These are phyloP conservation scores for Evernia prunastri DNA, from an alignment of 495 filamentous ascomycete genomes.

Conservation along the genomic window DNA sequence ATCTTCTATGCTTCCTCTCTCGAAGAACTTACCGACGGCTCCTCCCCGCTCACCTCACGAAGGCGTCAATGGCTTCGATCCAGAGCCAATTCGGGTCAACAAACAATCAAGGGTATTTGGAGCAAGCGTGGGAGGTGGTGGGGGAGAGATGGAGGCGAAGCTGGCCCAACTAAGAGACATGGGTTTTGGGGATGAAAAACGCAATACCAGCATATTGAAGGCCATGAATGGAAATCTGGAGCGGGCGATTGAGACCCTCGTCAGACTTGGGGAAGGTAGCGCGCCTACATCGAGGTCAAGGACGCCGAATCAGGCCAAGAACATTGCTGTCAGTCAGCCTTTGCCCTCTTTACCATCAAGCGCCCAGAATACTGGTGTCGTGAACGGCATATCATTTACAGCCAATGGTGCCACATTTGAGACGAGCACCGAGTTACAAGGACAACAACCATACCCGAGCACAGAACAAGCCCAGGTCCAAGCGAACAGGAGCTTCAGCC, in stretches of 20 bases:
- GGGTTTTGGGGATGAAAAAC: slow-evolving; percentile 82
- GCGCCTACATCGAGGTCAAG: slow-evolving; percentile 37
- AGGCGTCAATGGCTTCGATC: slow-evolving; percentile 21
- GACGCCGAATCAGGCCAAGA: slow-evolving; percentile 30
- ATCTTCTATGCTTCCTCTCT: slow-evolving; percentile 59
- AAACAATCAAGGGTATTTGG: slow-evolving; percentile 63
- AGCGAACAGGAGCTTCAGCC: slow-evolving; percentile 5
- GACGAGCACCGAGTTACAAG: slow-evolving; percentile 4
- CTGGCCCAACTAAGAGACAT: slow-evolving; percentile 75
- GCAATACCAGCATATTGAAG: slow-evolving; percentile 72
- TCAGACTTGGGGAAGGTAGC: slow-evolving; percentile 66
- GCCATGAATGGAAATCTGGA: slow-evolving; percentile 77
- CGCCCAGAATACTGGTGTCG: slow-evolving; percentile 12
- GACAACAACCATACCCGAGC: slow-evolving; percentile 10
- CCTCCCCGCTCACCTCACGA: slow-evolving; percentile 29
- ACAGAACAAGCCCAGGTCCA: slow-evolving; percentile 6
- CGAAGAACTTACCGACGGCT: slow-evolving; percentile 32
- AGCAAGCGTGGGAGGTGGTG: slow-evolving; percentile 53
- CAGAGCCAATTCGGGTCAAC: slow-evolving; percentile 35
- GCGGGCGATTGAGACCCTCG: slow-evolving; percentile 72
- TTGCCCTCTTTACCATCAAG: slow-evolving; percentile 7
- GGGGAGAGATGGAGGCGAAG: slow-evolving; percentile 58
- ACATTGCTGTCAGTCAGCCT: slow-evolving; percentile 26
- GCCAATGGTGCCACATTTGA: slow-evolving; percentile 10
- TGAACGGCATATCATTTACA: slow-evolving; percentile 16